Evolutionary conservation across 139 green algal species (phyloP).

Genomic region (Chlamydomonas schloesseri): DNA sequence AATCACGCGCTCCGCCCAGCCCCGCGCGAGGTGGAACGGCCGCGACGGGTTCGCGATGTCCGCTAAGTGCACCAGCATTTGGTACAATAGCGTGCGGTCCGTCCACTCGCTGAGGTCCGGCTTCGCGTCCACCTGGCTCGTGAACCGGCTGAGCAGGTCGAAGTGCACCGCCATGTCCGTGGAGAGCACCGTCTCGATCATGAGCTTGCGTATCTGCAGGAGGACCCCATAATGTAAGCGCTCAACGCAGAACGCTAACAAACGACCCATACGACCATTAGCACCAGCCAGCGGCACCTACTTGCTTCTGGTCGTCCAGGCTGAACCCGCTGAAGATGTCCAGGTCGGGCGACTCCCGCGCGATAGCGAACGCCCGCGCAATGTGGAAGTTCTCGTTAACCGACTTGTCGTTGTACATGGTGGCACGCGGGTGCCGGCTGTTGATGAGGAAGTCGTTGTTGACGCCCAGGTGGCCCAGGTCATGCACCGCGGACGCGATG

Average conservation of each 20-base stretch:
- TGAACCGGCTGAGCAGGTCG: conserved; percentile 68
- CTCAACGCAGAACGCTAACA: not conserved
- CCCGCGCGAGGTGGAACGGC: conserved; percentile 63
- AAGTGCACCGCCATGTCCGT: conserved; percentile 83
- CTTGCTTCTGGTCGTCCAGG: conserved; percentile 64
- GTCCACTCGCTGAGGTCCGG: conserved; percentile 61
- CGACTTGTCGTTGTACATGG: conserved; percentile 73
- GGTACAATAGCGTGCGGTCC: conserved; percentile 65
- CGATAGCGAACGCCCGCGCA: conserved; percentile 64
- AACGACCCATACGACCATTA: not conserved
- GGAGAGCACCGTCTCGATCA: conserved; percentile 73
- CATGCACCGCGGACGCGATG: conserved; percentile 71
- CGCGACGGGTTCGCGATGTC: conserved; percentile 75
- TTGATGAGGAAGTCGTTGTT: conserved; percentile 81
- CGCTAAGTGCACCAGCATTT: conserved; percentile 74
- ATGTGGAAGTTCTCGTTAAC: conserved; percentile 78
- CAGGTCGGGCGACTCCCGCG: conserved; percentile 42
- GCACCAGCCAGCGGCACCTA: not conserved
- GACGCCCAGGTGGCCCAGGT: conserved; percentile 73
- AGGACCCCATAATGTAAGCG: not conserved
- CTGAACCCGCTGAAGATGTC: conserved; percentile 65
- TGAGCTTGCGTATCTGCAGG: conserved; percentile 64
- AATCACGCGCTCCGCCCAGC: conserved; percentile 73
- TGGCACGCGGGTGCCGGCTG: conserved; percentile 61
- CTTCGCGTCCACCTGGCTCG: conserved; percentile 46